Conservation (phyloP, 306 rosid genomes). For the Hippophae gyantsensis region DNA sequence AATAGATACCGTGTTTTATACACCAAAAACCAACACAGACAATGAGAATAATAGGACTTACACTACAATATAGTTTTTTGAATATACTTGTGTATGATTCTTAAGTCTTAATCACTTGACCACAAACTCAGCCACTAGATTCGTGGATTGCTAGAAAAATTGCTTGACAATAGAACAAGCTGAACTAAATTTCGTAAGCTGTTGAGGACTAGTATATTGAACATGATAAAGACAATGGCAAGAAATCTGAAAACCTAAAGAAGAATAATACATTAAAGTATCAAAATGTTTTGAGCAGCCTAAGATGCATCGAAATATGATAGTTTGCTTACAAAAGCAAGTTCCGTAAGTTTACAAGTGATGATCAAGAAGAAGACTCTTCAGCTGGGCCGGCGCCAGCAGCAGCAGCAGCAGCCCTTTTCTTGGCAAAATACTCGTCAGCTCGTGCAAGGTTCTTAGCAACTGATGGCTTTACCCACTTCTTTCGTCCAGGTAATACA, state of each 20-base stretch:
- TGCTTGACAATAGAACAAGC: neutral
- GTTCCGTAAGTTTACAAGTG: neutral
- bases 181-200: neutral
- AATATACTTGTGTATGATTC: too few species aligned
- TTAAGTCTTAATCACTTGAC: too few species aligned
- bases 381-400: constrained; percentile 1
- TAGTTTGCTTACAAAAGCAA: constrained; percentile 18
- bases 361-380: constrained; percentile 36
- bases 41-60: too few species aligned
- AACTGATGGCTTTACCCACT: constrained; percentile 94
- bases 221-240: constrained; percentile 8
- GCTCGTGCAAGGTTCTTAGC: constrained; percentile 92
- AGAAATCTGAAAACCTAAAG: neutral
- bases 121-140: too few species aligned
- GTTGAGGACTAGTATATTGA: neutral
- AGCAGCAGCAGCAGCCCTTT: constrained; percentile 54
- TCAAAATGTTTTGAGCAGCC: constrained; percentile 14
- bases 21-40: too few species aligned
- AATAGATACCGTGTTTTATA: too few species aligned
- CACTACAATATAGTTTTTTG: too few species aligned
- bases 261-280: constrained; percentile 7
- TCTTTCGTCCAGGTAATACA: constrained; percentile 84
- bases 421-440: constrained; percentile 88
- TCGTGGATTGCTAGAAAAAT: neutral
- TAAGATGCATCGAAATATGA: constrained; percentile 15